Base-by-base conservation (phyloP, 441 rosid species). In the Erysimum cheiri region DNA sequence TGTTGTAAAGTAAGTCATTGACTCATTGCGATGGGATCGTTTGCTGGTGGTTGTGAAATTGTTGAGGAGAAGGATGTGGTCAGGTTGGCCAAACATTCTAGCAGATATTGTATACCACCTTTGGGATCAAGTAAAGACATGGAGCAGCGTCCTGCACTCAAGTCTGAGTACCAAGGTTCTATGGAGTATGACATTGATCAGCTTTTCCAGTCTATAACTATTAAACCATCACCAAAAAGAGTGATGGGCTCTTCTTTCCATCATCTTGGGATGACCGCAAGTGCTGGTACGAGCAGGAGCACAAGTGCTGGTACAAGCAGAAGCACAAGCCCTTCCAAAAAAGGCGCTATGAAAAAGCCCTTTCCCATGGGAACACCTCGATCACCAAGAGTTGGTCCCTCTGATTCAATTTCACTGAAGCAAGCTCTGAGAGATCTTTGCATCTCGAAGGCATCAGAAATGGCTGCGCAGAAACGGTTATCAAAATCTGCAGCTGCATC, bases 361-460 rank as follows among this genome's bases (percentile, higher is more conserved):
- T 37, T 39, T 59, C 49, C 17, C 1, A 24, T 59, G 0, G 88
- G 92, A 13, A 78, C 85, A 56, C 88, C 90, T 59, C 84, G 77
- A 8, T 89, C 96, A 11, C 88, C 97, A 0, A 76, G 91, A 62
- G 75, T 74, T 35, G 78, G 78, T 41, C 74, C 65, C 60, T 81
- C 91, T 68, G 79, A 78, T 78, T 67, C 88, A 2, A 76, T 85
- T 70, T 88, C 96, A 35, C 71, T 93, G 80, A 93, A 93, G 88
- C 98, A 93, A 64, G 96, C 98, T 48, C 63, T 93, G 70, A 84
- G 98, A 78, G 97, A 93, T 58, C 89, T 84, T 70, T 89, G 95
- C 80, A 74, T 93, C 67, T 91, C 96, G 11, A 93, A 89, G 83
- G 98, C 98, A 22, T 91, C 97, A 3, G 98, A 93, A 85, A 91